Evolutionary conservation across 495 filamentous ascomycete species (phyloP).

Genomic region (Hypoxylon crocopeplum): DNA sequence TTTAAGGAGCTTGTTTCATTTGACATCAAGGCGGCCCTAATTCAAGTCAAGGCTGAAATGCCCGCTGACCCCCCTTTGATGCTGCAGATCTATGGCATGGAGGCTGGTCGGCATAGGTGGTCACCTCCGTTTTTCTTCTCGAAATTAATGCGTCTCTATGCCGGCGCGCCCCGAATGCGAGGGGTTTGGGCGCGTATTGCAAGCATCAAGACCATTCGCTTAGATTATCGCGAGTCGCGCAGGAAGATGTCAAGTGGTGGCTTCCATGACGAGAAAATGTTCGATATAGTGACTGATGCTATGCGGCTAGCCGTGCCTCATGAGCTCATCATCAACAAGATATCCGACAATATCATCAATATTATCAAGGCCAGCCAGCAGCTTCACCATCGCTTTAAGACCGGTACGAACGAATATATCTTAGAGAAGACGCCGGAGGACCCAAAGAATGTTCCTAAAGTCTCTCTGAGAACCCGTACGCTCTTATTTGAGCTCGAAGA

Average conservation of each 20-base stretch:
- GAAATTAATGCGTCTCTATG: slow-evolving; percentile 81
- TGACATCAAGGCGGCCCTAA: slow-evolving; percentile 76
- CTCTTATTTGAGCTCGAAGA: slow-evolving; percentile 93
- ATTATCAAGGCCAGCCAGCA: slow-evolving; percentile 85
- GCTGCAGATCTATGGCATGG: slow-evolving; percentile 82
- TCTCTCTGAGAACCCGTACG: slow-evolving; percentile 80
- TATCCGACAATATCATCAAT: slow-evolving; percentile 92
- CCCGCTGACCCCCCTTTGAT: slow-evolving; percentile 88
- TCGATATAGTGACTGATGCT: slow-evolving; percentile 85
- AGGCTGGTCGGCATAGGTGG: slow-evolving; percentile 86
- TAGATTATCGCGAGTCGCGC: slow-evolving; percentile 79
- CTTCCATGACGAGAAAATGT: slow-evolving; percentile 75
- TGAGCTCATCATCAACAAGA: slow-evolving; percentile 86
- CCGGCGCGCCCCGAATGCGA: slow-evolving; percentile 80
- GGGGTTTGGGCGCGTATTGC: slow-evolving; percentile 83
- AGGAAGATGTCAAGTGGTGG: slow-evolving; percentile 66
- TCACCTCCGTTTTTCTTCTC: slow-evolving; percentile 77
- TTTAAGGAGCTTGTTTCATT: slow-evolving; percentile 73
- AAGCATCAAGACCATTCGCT: slow-evolving; percentile 77
- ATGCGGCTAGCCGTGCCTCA: slow-evolving; percentile 92
- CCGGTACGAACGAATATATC: slow-evolving; percentile 84
- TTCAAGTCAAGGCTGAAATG: slow-evolving; percentile 89
- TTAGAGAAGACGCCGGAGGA: slow-evolving; percentile 81
- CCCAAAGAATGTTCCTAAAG: slow-evolving; percentile 82
- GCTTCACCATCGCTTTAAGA: slow-evolving; percentile 88